Evolutionary conservation across 2,329 filamentous ascomycete species (phyloP).

Genomic region (Phaeosphaeriaceae sp.): DNA sequence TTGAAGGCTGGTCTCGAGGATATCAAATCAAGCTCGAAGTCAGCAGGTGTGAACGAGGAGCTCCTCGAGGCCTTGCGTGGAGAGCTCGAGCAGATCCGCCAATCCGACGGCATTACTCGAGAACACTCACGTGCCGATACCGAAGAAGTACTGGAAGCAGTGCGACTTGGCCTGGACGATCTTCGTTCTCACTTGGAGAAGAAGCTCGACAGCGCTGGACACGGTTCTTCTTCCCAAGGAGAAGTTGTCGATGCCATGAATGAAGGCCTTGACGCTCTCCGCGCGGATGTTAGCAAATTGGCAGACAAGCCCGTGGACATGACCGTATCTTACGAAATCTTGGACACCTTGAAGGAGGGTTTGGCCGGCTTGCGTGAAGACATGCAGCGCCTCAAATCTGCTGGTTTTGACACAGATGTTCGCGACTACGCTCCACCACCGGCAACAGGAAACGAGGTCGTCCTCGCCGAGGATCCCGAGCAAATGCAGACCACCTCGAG

Average conservation of each 20-base stretch:
- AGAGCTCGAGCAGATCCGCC: conserved; percentile 59
- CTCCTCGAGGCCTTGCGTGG: conserved; percentile 61
- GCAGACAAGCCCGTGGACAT: conserved; percentile 81
- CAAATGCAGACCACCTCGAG: conserved; percentile 50
- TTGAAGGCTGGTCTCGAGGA: conserved; percentile 49
- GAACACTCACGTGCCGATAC: conserved; percentile 53
- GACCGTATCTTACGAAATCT: conserved; percentile 86
- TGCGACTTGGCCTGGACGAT: conserved; percentile 60
- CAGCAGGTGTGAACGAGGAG: conserved; percentile 54
- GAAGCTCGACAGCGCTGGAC: conserved; percentile 63
- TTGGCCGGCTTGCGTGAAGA: conserved; percentile 78
- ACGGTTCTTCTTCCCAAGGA: conserved; percentile 60
- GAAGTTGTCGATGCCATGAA: conserved; percentile 69
- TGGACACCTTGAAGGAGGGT: conserved; percentile 86
- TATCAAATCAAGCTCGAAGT: conserved; percentile 39
- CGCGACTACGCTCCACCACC: conserved; percentile 47
- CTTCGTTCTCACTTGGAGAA: conserved; percentile 59
- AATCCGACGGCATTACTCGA: conserved; percentile 51
- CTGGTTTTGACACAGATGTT: conserved; percentile 54
- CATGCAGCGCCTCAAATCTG: conserved; percentile 77
- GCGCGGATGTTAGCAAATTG: conserved; percentile 77
- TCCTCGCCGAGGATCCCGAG: conserved; percentile 61
- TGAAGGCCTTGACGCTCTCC: conserved; percentile 76
- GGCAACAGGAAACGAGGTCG: conserved; percentile 57
- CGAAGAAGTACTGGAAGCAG: conserved; percentile 58